Evolutionary conservation across 805 yeast genomes (phyloP).

Genomic region (Danielozyma ontarioensis): DNA sequence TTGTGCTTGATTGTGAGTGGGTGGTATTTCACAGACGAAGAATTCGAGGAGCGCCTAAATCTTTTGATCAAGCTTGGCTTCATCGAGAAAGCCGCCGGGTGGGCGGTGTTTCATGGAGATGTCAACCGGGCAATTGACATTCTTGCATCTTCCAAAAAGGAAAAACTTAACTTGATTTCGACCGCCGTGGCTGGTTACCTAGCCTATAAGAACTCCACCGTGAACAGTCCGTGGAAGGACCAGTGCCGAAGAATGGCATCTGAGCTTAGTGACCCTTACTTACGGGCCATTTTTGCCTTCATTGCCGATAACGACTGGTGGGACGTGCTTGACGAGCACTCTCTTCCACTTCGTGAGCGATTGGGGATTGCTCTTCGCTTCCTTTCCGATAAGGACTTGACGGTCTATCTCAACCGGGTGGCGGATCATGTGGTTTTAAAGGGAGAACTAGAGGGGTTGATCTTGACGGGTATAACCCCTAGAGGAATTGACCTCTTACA

Average conservation of each 20-base stretch:
- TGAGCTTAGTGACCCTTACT: constrained; percentile 85
- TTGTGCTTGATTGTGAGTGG: constrained; percentile 83
- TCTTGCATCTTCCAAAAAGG: constrained; percentile 58
- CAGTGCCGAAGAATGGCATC: constrained; percentile 85
- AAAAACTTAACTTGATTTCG: constrained; percentile 12
- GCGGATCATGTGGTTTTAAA: constrained; percentile 63
- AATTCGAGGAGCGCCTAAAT: constrained; percentile 64
- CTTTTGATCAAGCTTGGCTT: constrained; percentile 53
- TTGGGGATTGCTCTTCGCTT: constrained; percentile 88
- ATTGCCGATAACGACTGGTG: constrained; percentile 95
- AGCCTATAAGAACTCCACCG: constrained; percentile 52
- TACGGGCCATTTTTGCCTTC: constrained; percentile 88
- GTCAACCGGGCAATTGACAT: constrained; percentile 75
- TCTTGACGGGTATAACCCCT: constrained; percentile 89
- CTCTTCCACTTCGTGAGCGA: constrained; percentile 82
- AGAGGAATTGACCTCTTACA: constrained; percentile 76
- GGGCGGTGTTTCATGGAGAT: constrained; percentile 95
- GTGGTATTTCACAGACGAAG: constrained; percentile 77
- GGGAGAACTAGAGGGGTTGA: constrained; percentile 89
- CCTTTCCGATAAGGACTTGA: constrained; percentile 72
- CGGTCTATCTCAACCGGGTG: constrained; percentile 63
- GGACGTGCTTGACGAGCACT: constrained; percentile 87
- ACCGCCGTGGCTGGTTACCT: constrained; percentile 26
- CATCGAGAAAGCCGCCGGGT: constrained; percentile 90
- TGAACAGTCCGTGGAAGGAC: constrained; percentile 87